A percentile compares a stretch with the other conserved stretches of the same genome.
Evolutionary conservation across 2,329 filamentous ascomycete species (phyloP).

Genomic region (Aspergillus sp.): DNA sequence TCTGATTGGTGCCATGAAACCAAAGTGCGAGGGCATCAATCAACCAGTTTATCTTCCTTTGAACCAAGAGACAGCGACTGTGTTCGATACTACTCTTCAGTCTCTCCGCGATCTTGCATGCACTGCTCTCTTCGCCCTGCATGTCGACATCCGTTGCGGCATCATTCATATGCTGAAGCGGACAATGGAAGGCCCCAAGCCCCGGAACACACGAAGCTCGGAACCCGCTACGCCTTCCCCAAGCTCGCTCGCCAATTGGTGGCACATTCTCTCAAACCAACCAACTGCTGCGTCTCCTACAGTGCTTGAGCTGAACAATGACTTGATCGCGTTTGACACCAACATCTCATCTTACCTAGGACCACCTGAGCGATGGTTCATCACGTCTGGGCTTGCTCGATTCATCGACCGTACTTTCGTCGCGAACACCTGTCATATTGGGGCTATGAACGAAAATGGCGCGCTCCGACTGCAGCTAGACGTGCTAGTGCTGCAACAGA

Average conservation of each 20-base stretch:
- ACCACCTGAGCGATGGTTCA: constrained; percentile 69
- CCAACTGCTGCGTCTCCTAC: constrained; percentile 57
- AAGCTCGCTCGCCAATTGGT: constrained; percentile 71
- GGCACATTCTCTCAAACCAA: constrained; percentile 44
- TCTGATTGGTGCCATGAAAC: constrained; percentile 65
- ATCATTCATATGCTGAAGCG: constrained; percentile 75
- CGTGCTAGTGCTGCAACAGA: constrained; percentile 92
- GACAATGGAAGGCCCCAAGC: constrained; percentile 61
- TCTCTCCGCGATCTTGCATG: constrained; percentile 80
- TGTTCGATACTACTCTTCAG: constrained; percentile 82
- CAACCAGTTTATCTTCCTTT: constrained; percentile 80
- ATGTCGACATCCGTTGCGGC: constrained; percentile 84
- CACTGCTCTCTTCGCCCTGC: constrained; percentile 78
- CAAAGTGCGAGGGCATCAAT: constrained; percentile 57
- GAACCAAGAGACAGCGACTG: constrained; percentile 79
- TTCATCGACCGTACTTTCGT: constrained; percentile 81
- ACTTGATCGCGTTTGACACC: constrained; percentile 85
- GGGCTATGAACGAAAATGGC: constrained; percentile 81
- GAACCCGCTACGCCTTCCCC: constrained; percentile 54
- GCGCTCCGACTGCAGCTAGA: constrained; percentile 89
- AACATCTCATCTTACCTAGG: constrained; percentile 74
- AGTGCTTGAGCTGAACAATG: constrained; percentile 79
- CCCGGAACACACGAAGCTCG: constrained; percentile 33
- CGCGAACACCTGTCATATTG: constrained; percentile 67
- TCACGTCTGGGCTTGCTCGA: constrained; percentile 72